Base-by-base conservation (phyloP, 768 basidiomycete species). In the Amanita rubescens region DNA sequence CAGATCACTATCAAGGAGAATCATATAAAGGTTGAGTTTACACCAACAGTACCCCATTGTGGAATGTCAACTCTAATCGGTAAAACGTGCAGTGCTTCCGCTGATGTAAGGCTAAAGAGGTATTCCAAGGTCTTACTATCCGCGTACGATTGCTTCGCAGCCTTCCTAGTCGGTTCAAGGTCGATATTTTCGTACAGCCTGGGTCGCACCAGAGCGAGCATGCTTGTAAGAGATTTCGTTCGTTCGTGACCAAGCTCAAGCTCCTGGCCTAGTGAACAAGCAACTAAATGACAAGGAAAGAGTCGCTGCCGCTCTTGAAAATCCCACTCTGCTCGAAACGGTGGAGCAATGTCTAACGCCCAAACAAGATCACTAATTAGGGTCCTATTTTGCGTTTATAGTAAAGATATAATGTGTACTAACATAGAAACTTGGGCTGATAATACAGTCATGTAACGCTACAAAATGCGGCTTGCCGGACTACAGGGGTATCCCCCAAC, bases 251-350 rank as follows among this genome's bases (percentile, higher is more conserved):
- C 14, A 10, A 25, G 25, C 20, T 14, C 22, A 25, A 47, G 10
- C 43, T 20, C 27, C 52, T 33, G 6, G 14, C 47, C 34, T 35
- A 95, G 96, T 99, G 10, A 99, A 98, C 70, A 97, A 97, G 67
- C 96, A 99, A 63, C 76, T 99, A 32, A 99, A 99, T 62, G 96
- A 99, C 72, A 99, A 99, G 69, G 96, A 99, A 69, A 79, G 96
- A 37, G 96, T 98, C 1, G 94, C 94, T 22, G 96, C 96, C 10
- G 96, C 96, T 1, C 75, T 98, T 45, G 96, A 99, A 69, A 98
- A 98, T 69, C 78, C 82, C 2, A 79, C 86, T 25, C 77, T 99
- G 4, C 65, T 97, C 1, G 86, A 87, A 51, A 90, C 91, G 0
- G 82, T 99, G 9, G 94, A 98, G 66, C 84, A 85, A 55, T 64